Evolutionary conservation across 371 early-diverging fungal genomes (phyloP).

Genomic region (Saksenaea vasiformis): DNA sequence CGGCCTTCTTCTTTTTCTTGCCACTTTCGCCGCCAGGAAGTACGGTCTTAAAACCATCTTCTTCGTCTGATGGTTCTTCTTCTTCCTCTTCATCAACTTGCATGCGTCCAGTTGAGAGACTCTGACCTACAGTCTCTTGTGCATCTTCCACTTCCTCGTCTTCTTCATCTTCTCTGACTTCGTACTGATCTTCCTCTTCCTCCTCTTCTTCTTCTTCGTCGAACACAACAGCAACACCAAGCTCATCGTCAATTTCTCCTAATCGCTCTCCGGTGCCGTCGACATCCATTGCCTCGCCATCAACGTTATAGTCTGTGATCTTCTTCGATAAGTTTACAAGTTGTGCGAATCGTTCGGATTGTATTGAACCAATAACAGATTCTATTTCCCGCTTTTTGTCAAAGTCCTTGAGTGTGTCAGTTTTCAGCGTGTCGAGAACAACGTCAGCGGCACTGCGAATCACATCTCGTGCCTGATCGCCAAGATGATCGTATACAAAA

Average conservation of each 20-base stretch:
- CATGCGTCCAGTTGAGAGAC: slow-evolving; percentile 1
- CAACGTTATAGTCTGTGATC: slow-evolving; percentile 83
- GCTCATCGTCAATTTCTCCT: slow-evolving; percentile 71
- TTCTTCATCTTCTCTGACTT: slow-evolving; percentile 60
- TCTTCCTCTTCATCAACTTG: slow-evolving; percentile 28
- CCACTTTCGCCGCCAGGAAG: slow-evolving; percentile 47
- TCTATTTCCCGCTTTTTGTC: slow-evolving; percentile 89
- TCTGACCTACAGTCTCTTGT: slow-evolving; percentile 9
- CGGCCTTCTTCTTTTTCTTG: slow-evolving; percentile 34
- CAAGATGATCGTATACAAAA: slow-evolving; percentile 79
- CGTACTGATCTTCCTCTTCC: slow-evolving; percentile 61
- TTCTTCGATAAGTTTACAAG: slow-evolving; percentile 91
- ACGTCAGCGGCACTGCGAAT: slow-evolving; percentile 90
- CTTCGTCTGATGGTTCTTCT: slow-evolving; percentile 40
- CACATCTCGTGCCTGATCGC: slow-evolving; percentile 89
- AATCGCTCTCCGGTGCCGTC: slow-evolving; percentile 46
- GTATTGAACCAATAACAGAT: slow-evolving; percentile 64
- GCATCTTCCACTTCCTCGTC: slow-evolving; percentile 44
- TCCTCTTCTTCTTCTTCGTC: slow-evolving; percentile 74
- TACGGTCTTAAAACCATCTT: slow-evolving; percentile 58
- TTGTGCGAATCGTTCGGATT: slow-evolving; percentile 82
- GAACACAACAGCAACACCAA: slow-evolving; percentile 80
- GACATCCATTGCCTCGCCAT: slow-evolving; percentile 52
- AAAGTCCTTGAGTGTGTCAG: slow-evolving; percentile 82
- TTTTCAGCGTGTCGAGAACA: slow-evolving; percentile 82